Base-by-base conservation (phyloP, 179 eudicot genomes). In the Spinacia oleracea region DNA sequence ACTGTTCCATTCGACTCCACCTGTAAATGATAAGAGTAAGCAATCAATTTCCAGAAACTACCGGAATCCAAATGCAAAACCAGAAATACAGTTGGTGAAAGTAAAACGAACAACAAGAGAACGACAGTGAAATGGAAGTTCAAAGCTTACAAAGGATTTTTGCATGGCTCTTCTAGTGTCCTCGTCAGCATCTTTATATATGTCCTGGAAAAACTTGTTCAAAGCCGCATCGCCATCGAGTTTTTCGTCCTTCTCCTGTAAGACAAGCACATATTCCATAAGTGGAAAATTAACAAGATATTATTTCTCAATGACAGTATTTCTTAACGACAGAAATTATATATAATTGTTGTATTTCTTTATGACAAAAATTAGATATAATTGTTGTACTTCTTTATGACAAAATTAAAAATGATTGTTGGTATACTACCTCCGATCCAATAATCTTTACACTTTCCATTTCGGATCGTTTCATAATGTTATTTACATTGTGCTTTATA, bases 1-100 rank as follows among this genome's bases (percentile, higher is more conserved):
- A 96, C 97, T 0, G 99, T 96, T 74, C 99, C 99, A 79, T 91
- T 92, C 23, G 99, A 96, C 81, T 96, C 99, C 48, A 90, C 89
- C 98, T 96, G 89, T 40, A 59, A 14, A 63, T n/a, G 9, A 59
- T 15, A 38, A 51, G 31, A 42, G 12, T 0, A 53, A 31, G 27
- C 15, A 51, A 72, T 72, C 9, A 32, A 21, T 72, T 48, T 34
- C 45, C 70, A 66, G 27, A 66, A 64, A 64, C 40, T 4, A 29
- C 4, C 4, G 10, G n/a, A 23, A 14, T 14, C 34, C 8, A 6
- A 14, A 6, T 14, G 12, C 34, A 42, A 21, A 43, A 23, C 55
- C 34, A 65, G 34, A 31, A 5, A 34, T 20, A 56, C 32, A 14
- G 18, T 15, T 51, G n/a, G 58, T 18, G n/a, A 15, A 51, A 15